These are phyloP conservation scores for Calocybe gambosa DNA, from an alignment of 1,284 basidiomycete genomes.

Conservation along the genomic window DNA sequence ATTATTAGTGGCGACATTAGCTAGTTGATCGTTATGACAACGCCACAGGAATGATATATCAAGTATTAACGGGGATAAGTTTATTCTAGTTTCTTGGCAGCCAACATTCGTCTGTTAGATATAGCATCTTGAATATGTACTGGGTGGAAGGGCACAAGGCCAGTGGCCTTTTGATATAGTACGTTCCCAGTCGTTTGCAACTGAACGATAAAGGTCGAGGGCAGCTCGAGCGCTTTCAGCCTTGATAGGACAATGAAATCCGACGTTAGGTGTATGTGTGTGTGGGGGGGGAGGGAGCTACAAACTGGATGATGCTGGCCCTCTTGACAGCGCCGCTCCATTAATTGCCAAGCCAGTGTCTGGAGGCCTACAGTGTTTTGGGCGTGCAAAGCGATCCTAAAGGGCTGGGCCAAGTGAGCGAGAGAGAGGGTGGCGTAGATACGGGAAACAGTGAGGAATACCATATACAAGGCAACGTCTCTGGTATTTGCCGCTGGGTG, in stretches of 20 bases:
- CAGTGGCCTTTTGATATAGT: constrained; percentile 55
- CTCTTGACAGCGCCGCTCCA: constrained; percentile 70
- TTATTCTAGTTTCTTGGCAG: neutral
- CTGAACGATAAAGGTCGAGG: constrained; percentile 71
- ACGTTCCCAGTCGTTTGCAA: constrained; percentile 60
- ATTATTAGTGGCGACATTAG: neutral
- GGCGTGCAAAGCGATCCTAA: constrained; percentile 60
- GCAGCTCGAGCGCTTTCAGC: constrained; percentile 72
- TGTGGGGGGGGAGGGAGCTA: constrained; percentile 13
- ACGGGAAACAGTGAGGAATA: constrained; percentile 18
- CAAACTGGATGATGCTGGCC: constrained; percentile 63
- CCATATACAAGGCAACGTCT: constrained; percentile 72
- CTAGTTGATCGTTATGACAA: neutral
- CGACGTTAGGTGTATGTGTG: too few species aligned
- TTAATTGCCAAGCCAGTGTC: constrained; percentile 73
- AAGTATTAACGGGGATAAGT: neutral
- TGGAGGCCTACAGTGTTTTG: constrained; percentile 63
- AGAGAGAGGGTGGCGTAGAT: constrained; percentile 12
- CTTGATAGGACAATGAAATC: constrained; percentile 35
- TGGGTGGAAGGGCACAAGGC: constrained; percentile 72
- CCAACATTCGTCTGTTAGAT: constrained; percentile 28
- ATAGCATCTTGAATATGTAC: constrained; percentile 74
- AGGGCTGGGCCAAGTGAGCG: constrained; percentile 37
- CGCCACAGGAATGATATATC: neutral
- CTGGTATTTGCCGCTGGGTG: constrained; percentile 76